Percentiles rank a stretch among this genome's conserved stretches.
Evolutionary conservation across 1,284 basidiomycete genomes (phyloP).

Genomic region (Austropuccinia psidii): DNA sequence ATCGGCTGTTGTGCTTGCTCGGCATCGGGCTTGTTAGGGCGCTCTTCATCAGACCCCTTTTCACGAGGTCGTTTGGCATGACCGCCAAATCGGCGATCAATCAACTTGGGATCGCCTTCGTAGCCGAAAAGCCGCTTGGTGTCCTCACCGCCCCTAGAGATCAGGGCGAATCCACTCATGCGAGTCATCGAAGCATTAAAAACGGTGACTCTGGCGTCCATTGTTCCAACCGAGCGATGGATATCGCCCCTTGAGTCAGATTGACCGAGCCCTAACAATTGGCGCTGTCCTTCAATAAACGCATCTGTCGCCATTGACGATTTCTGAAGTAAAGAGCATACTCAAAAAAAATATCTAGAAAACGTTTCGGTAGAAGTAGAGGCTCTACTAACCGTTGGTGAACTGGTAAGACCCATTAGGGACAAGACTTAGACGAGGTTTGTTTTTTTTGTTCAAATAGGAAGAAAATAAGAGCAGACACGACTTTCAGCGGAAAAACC

Average conservation of each 20-base stretch:
- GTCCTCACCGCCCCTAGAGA: constrained; percentile 17
- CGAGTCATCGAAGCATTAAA: constrained; percentile 27
- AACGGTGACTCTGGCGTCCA: constrained; percentile 8
- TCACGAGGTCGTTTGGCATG: constrained; percentile 27
- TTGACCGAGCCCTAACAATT: background rate
- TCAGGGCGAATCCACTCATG: constrained; percentile 19
- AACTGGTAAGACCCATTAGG: too few relatives aligned
- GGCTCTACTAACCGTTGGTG: too few relatives aligned
- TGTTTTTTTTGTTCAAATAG: too few relatives aligned
- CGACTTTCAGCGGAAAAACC: too few relatives aligned
- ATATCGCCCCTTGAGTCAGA: background rate
- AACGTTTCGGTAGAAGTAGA: too few relatives aligned
- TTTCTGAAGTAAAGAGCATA: too few relatives aligned
- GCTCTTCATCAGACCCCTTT: constrained; percentile 16
- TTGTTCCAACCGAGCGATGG: background rate
- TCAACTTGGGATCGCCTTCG: constrained; percentile 27
- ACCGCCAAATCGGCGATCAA: constrained; percentile 33
- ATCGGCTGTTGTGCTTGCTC: background rate
- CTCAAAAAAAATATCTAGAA: too few relatives aligned
- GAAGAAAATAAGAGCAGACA: too few relatives aligned
- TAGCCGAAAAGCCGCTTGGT: constrained; percentile 7
- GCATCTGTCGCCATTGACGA: background rate
- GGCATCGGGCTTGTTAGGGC: background rate
- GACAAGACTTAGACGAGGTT: too few relatives aligned
- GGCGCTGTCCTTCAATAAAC: background rate